Base-by-base conservation (phyloP, 306 rosid species). In the Lathyrus aphaca region DNA sequence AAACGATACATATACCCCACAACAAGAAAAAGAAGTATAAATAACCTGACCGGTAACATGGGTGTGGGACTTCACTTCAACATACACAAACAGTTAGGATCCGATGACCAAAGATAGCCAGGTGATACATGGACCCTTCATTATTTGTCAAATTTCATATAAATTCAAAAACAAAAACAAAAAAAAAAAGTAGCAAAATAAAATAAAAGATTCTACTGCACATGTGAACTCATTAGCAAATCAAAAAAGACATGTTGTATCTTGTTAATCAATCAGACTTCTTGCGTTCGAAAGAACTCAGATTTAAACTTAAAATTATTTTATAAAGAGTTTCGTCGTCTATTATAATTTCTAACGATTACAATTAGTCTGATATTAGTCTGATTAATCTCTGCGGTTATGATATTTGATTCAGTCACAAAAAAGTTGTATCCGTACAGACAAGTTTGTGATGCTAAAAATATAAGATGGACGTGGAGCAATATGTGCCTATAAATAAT, bases 401-500 rank as follows among this genome's bases (percentile, higher is more conserved):
- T 2, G 1, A 32, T 32, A 32, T 6, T 32, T 6, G 38, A 5
- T 32, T 10, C 59, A 71, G 46, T 25, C 60, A 38, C n/a, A 16
- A 60, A 74, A 18, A 15, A 66, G 64, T 55, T 0, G 59, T 25
- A 64, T 74, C 83, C 83, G 83, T 80, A 80, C 80, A 69, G 80
- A 55, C 80, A 74, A 32, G 4, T 49, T 55, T 80, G 83, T 80
- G 85, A 80, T 67, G 48, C 30, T 35, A 35, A 66, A 53, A 76
- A 56, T 65, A 10, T 50, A 32, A 72, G 51, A 68, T 68, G 63
- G 30, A n/a, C 83, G 84, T 81, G 83, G 85, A 84, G 56, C 55
- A 57, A 43, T 74, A 1, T 63, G 11, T 29, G 77, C 81, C 79
- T 39, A 61, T 69, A 5, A 46, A 61, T 69, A 5, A 46, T 62